Evolutionary conservation across 208 protist species (phyloP).

Genomic region (Acanthamoeba quina): DNA sequence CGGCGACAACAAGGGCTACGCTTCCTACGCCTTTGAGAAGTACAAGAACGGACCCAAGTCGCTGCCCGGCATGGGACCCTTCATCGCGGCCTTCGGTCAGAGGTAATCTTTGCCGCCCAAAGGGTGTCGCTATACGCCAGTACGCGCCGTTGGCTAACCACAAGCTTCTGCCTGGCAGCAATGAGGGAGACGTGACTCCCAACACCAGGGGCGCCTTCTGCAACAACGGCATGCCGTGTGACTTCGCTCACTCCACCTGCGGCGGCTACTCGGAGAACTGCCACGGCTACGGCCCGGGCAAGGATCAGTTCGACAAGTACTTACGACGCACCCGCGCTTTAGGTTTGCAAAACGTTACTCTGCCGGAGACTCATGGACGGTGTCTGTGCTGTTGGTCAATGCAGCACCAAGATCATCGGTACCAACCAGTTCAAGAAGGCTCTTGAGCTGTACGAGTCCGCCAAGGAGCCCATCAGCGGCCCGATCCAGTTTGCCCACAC

Average conservation of each 20-base stretch:
- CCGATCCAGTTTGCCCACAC: constrained; percentile 60
- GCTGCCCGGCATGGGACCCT: constrained; percentile 78
- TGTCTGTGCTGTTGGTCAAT: constrained; percentile 1
- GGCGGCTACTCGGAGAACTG: constrained; percentile 80
- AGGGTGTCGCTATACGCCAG: neutral
- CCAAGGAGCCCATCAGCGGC: constrained; percentile 3
- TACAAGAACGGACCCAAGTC: constrained; percentile 56
- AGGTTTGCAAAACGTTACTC: neutral
- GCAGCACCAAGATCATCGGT: constrained; percentile 84
- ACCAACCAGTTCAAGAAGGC: constrained; percentile 73
- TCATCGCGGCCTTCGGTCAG: constrained; percentile 85
- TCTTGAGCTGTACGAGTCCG: constrained; percentile 31
- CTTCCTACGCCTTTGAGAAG: constrained; percentile 83
- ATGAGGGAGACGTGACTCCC: constrained; percentile 84
- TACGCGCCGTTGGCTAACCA: neutral
- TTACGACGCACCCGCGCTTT: neutral
- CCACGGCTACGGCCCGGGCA: constrained; percentile 79
- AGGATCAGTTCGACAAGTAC: constrained; percentile 12
- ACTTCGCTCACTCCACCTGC: constrained; percentile 75
- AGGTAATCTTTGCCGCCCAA: neutral
- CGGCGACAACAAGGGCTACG: constrained; percentile 88
- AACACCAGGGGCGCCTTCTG: constrained; percentile 83
- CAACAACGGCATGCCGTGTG: constrained; percentile 78
- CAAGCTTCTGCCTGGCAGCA: constrained; percentile 23
- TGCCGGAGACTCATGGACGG: neutral